Evolutionary conservation across 371 early-diverging fungal species (phyloP).

Genomic region (Actinomucor elegans): DNA sequence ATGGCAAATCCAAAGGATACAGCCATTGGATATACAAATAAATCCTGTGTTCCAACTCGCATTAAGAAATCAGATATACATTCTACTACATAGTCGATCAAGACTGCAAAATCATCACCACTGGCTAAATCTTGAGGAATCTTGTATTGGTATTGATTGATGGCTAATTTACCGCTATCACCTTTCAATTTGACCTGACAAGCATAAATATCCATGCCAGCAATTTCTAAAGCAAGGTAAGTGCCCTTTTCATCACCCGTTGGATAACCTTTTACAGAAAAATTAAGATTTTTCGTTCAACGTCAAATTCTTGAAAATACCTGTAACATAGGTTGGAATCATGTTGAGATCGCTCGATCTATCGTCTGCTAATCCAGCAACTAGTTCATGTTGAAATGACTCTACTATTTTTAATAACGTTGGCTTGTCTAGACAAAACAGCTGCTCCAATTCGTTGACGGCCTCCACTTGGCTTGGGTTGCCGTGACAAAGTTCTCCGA

Average conservation of each 20-base stretch:
- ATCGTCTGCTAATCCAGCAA: constrained; percentile 43
- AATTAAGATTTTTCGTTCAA: not conserved
- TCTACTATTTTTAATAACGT: constrained; percentile 28
- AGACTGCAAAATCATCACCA: constrained; percentile 57
- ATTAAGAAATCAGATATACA: constrained; percentile 47
- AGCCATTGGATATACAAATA: constrained; percentile 52
- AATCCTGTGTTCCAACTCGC: constrained; percentile 48
- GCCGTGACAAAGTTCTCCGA: constrained; percentile 18
- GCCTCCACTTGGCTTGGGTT: constrained; percentile 22
- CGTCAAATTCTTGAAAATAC: constrained; percentile 21
- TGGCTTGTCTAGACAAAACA: constrained; percentile 28
- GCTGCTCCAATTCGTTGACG: constrained; percentile 28
- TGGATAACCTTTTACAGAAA: constrained; percentile 56
- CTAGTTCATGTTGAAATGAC: constrained; percentile 33
- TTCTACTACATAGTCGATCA: constrained; percentile 91
- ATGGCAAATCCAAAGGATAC: constrained; percentile 49
- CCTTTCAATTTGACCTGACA: constrained; percentile 54
- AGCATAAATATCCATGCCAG: constrained; percentile 71
- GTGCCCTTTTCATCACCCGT: constrained; percentile 84
- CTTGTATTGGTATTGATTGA: constrained; percentile 66
- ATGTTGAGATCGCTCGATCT: constrained; percentile 50
- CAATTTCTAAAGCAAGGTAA: constrained; percentile 91
- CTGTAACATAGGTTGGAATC: constrained; percentile 54
- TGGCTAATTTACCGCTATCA: constrained; percentile 46
- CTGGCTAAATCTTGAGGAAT: constrained; percentile 77